Evolutionary conservation across 495 filamentous ascomycete species (phyloP), one percentile per base, ranked within the genome.

Genomic region (Aspergillus wentii): DNA sequence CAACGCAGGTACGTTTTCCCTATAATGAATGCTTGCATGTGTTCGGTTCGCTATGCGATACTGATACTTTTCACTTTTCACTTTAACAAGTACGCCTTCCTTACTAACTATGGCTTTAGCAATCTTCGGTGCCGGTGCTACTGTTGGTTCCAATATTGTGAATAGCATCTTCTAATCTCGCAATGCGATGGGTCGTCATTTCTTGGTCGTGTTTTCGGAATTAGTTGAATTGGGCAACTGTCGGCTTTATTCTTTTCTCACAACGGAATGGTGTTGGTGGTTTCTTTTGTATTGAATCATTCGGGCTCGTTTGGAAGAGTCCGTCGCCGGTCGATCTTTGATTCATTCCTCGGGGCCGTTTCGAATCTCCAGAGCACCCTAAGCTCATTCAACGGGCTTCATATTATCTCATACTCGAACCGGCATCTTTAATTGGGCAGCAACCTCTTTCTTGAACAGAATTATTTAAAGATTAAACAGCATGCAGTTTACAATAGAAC

Each of bases 121-220:
- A 17, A 83, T 86, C 44, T 88, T 86, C 52, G 85, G 85, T 43
- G 85, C 86, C 30, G 90, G 90, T 52, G 90, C 90, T 41, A 94
- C 92, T 4, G 79, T 96, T 43, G 92, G 92, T 19, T 76, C 81
- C 38, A 90, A 95, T 43, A 82, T 97, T 54, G 92, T 97, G 38
- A 94, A 95, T 57, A 78, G 81, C 37, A 94, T 97, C 35, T 94
- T 95, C 59, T 94, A 79, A 68, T 44, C 38, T 40, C 41, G 8
- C 35, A 29, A 5, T n/a, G n/a, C n/a, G n/a, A n/a, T n/a, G n/a
- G n/a, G n/a, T n/a, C n/a, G n/a, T n/a, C n/a, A n/a, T n/a, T n/a
- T 28, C 38, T 43, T 30, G 30, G 29, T 20, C 37, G 26, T 22
- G 32, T n/a, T 15, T 22, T 17, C 17, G 15, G 11, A 22, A 21